Percentiles rank a stretch among this genome's conserved stretches.
phyloP scores from a whole-genome alignment of 2,329 filamentous ascomycete genomes.

The Hypocreales sp. region DNA sequence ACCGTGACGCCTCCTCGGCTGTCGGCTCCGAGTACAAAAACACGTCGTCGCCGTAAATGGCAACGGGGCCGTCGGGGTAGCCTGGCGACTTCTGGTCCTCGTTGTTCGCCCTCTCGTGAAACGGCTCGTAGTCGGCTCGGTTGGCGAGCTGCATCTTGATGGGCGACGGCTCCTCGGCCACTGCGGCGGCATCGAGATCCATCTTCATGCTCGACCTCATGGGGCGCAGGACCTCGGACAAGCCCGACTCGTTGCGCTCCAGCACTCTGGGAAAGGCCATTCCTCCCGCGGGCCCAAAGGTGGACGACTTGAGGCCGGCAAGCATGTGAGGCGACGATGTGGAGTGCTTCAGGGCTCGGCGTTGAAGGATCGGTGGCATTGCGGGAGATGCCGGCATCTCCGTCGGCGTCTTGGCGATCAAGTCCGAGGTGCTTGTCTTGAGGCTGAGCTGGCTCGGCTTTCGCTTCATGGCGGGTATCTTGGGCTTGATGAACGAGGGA shows the following conservation, averaged over 20 bases:
- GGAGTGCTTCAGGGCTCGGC: constrained; percentile 50
- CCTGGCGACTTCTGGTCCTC: constrained; percentile 70
- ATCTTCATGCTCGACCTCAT: constrained; percentile 24
- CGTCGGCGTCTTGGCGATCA: constrained; percentile 29
- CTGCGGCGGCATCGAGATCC: constrained; percentile 25
- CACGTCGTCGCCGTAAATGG: constrained; percentile 65
- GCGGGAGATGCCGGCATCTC: constrained; percentile 41
- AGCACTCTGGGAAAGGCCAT: constrained; percentile 49
- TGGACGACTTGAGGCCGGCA: constrained; percentile 39
- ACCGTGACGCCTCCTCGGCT: constrained; percentile 58
- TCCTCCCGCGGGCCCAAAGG: constrained; percentile 43
- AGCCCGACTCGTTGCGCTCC: constrained; percentile 42
- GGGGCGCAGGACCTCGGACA: constrained; percentile 42
- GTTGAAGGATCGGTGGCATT: constrained; percentile 42
- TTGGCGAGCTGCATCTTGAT: constrained; percentile 48
- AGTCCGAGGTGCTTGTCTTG: constrained; percentile 51
- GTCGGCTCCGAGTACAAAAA: constrained; percentile 71
- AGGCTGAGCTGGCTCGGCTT: constrained; percentile 68
- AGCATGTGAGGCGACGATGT: constrained; percentile 54
- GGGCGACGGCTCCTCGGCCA: constrained; percentile 40
- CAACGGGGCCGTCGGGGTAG: constrained; percentile 68
- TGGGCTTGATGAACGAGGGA: constrained; percentile 67
- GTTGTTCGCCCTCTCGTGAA: constrained; percentile 53
- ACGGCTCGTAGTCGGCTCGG: constrained; percentile 37
- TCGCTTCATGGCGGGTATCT: constrained; percentile 52